phyloP scores from a whole-genome alignment of 2,329 filamentous ascomycete species.

The Talaromyces atroroseus region DNA sequence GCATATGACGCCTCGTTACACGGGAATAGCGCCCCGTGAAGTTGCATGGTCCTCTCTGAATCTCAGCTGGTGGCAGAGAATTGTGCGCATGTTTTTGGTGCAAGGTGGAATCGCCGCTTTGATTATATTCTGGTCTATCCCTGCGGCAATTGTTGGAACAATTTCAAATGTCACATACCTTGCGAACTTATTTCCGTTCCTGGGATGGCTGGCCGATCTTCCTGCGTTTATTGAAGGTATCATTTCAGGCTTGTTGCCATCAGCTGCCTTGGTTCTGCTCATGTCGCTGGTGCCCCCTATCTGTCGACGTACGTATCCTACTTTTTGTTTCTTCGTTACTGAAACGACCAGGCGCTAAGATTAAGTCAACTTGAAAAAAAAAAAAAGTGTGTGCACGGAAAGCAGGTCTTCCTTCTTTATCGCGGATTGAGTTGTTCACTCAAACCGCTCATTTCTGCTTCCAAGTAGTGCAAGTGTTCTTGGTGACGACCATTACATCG shows the following conservation, averaged over 20 bases:
- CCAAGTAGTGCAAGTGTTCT: conserved; percentile 77
- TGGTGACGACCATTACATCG: conserved; percentile 77
- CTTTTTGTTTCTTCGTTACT: background rate
- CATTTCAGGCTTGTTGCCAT: conserved; percentile 76
- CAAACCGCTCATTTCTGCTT: conserved; percentile 79
- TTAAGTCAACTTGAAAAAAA: conserved; percentile 15
- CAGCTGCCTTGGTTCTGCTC: conserved; percentile 70
- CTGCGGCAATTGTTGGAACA: conserved; percentile 72
- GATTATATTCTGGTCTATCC: conserved; percentile 80
- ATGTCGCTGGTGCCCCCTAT: conserved; percentile 83
- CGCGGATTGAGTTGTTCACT: conserved; percentile 78
- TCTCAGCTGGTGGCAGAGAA: conserved; percentile 76
- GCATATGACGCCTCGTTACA: conserved; percentile 81
- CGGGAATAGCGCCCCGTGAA: conserved; percentile 75
- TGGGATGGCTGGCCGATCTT: conserved; percentile 69
- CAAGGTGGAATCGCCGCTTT: conserved; percentile 66
- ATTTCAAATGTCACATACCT: conserved; percentile 80
- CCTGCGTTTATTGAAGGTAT: conserved; percentile 68
- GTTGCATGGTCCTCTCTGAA: conserved; percentile 83
- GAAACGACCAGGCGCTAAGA: background rate
- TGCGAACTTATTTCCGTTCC: conserved; percentile 47
- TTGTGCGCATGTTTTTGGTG: conserved; percentile 65
- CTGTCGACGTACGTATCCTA: conserved; percentile 58
- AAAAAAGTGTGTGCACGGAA: conserved; percentile 71
- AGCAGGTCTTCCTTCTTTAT: conserved; percentile 71